Percentiles rank a stretch among this genome's conserved stretches.
Conservation (phyloP, 176 grass and related monocot genomes). For the Rhynchospora tenuis region DNA sequence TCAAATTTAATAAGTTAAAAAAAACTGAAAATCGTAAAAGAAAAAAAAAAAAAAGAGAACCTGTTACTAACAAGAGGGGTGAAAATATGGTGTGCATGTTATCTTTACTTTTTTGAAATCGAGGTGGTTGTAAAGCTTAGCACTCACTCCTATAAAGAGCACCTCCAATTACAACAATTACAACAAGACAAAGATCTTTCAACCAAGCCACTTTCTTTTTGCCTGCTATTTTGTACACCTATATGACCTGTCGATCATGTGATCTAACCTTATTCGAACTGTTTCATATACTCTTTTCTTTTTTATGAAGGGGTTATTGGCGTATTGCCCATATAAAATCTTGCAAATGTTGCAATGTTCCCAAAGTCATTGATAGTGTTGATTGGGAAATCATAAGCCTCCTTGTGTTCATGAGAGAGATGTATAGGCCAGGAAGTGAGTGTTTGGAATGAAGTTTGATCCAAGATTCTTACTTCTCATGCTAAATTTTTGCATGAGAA, state of each 20-base stretch:
- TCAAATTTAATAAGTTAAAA: too few relatives aligned
- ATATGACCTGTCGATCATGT: background rate
- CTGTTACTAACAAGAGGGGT: too few relatives aligned
- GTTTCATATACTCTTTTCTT: background rate
- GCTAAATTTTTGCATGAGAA: background rate
- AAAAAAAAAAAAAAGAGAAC: too few relatives aligned
- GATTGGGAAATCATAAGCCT: background rate
- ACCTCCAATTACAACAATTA: background rate
- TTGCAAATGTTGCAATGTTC: slow-evolving; percentile 5
- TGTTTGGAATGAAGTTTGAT: slow-evolving; percentile 51
- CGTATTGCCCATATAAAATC: background rate
- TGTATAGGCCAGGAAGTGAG: slow-evolving; percentile 16
- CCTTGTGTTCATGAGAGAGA: background rate
- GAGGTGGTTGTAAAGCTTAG: background rate
- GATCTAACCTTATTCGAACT: background rate
- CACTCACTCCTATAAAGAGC: background rate
- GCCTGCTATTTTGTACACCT: background rate
- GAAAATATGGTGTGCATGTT: too few relatives aligned
- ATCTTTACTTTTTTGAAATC: too few relatives aligned
- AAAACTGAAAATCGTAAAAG: too few relatives aligned
- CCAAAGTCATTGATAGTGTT: background rate
- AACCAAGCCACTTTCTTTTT: background rate
- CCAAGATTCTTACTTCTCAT: slow-evolving; percentile 18
- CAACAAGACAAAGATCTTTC: slow-evolving; percentile 7
- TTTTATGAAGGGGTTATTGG: background rate